Evolutionary conservation across 495 filamentous ascomycete species (phyloP), one percentile per base, ranked within the genome.

Genomic region (Penicillium tannophilum): DNA sequence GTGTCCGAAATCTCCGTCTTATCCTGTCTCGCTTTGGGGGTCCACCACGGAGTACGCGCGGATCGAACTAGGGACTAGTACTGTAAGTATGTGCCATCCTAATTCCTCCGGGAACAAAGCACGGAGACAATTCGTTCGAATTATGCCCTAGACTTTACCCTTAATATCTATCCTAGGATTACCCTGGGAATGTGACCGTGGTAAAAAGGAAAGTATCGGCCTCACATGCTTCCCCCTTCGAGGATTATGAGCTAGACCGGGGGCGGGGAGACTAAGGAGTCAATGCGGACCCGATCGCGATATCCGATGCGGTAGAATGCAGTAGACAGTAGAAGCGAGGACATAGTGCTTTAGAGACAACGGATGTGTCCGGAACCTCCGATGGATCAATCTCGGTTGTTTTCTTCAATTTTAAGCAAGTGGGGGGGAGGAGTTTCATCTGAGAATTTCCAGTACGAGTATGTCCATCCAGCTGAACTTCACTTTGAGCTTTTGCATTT

Each of bases 201-300:
- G n/a, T 44, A 24, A 23, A 46, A 23, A 2, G 6, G 6, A 24
- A 46, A 20, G 17, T 11, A 9, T 17, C n/a, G 17, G 17, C 43
- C 19, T 46, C 43, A 46, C 43, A 46, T 46, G 43, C 43, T n/a
- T 46, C 23, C 43, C 43, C 43, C 43, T 46, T 41, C 39, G 23
- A 48, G 19, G 14, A 54, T 53, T 53, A 28, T 17, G 43, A 43
- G 51, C 51, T 36, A 48, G 58, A 60, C 53, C 43, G 53, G 47
- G 30, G 53, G 49, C 28, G 16, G 30, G 36, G 30, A 31, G 31
- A 36, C 16, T 33, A 20, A 52, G 2, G 31, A 52, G 49, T 14
- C 6, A 45, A 41, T 60, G 36, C 47, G 33, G 52, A 23, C 47
- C 30, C 47, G 53, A 56, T 61, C 53, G 51, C 24, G 52, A 24